Evolutionary conservation across 1,284 basidiomycete genomes (phyloP), one percentile per base, ranked within the genome.

Genomic region (Meira miltonrushii): DNA sequence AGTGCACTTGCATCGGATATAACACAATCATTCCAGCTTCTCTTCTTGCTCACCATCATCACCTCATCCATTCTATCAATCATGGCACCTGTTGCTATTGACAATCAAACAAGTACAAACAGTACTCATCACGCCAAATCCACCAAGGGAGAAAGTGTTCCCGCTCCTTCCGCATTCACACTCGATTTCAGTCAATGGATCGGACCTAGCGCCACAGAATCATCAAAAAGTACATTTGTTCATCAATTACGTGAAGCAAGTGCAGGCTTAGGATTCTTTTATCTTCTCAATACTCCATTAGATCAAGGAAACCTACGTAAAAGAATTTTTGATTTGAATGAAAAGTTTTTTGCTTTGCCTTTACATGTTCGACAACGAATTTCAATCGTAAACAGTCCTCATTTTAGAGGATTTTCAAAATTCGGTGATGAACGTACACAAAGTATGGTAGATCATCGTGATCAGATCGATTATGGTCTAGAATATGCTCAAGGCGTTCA

Each of bases 381-480:
- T 54, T 55, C 58, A 15, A 73, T 73, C 59, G 64, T 65, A 17
- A 54, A 61, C 8, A 59, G 54, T 21, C 55, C 61, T 8, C 69
- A 71, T 19, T 73, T 73, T 40, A 60, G 71, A 9, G 71, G 71
- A 1, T 73, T 66, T 64, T 59, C 66, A 59, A 64, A 61, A 41
- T 70, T 73, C 21, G 68, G 66, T 1, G 71, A 72, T 25, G 71
- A 73, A 37, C 54, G 60, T 1, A 73, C 71, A 11, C 54, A 39
- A 48, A 23, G 23, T 8, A 61, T 58, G 9, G 56, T 59, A 12
- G 71, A 74, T 54, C 41, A 71, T 44, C 51, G 71, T 7, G 71
- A 74, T 43, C 70, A 74, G 38, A 60, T 68, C 0, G 59, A 55
- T 50, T 47, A 52, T 15, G 52, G 33, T 11, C 40, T 52, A 19